These are phyloP conservation scores for Podosphaera xanthii DNA, from an alignment of 2,329 filamentous ascomycete species.

Conservation along the genomic window DNA sequence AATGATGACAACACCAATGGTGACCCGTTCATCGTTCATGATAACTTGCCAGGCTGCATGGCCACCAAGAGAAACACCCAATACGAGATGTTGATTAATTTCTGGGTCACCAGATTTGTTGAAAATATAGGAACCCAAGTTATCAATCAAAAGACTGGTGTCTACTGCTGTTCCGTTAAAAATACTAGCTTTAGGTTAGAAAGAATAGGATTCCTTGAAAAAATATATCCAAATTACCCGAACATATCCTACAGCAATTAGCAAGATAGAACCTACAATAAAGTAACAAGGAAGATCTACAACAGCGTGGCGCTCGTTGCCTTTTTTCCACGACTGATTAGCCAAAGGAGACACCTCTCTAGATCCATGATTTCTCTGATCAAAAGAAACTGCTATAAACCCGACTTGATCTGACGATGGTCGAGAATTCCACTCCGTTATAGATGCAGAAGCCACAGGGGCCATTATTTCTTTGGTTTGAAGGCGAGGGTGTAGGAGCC, in stretches of 20 bases:
- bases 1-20: conserved; percentile 57
- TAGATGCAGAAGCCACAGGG: conserved; percentile 42
- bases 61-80: conserved; percentile 71
- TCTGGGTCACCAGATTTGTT: conserved; percentile 21
- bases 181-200: conserved; percentile 21
- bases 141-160: conserved; percentile 50
- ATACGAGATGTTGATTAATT: conserved; percentile 43
- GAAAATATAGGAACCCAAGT: conserved; percentile 55
- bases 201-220: background rate
- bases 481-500: conserved; percentile 68
- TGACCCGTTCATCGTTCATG: conserved; percentile 55
- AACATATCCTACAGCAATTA: conserved; percentile 57
- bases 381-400: conserved; percentile 64
- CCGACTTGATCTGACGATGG: conserved; percentile 19
- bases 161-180: conserved; percentile 56
- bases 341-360: conserved; percentile 41
- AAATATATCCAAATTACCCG: conserved; percentile 8
- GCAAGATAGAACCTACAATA: background rate
- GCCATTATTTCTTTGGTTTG: conserved; percentile 51
- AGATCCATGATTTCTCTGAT: conserved; percentile 80
- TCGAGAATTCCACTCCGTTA: conserved; percentile 42
- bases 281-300: background rate
- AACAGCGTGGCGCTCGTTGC: conserved; percentile 49
- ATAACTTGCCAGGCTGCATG: conserved; percentile 73
- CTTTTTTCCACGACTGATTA: conserved; percentile 56